phyloP scores from a whole-genome alignment of 371 early-diverging fungal genomes.

The Actinomucor elegans region DNA sequence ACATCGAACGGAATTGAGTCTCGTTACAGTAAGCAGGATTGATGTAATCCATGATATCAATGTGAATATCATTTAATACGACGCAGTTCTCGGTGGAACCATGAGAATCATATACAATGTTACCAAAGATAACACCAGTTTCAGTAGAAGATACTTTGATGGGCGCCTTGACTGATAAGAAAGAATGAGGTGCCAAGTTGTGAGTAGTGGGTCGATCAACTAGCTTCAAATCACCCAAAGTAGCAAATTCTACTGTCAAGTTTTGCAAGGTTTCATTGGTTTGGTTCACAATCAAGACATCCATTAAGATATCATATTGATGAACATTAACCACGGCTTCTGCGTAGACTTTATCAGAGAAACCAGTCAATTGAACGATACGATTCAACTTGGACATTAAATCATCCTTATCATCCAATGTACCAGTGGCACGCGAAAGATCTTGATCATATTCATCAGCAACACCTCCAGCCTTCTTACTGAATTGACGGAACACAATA shows the following conservation, averaged over 20 bases:
- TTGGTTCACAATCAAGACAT: slow-evolving; percentile 98
- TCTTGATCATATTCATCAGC: slow-evolving; percentile 89
- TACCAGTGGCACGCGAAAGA: slow-evolving; percentile 84
- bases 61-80: slow-evolving; percentile 94
- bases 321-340: slow-evolving; percentile 97
- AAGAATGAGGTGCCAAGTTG: slow-evolving; percentile 90
- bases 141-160: slow-evolving; percentile 98
- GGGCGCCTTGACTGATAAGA: slow-evolving; percentile 92
- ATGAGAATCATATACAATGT: slow-evolving; percentile 94
- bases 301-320: slow-evolving; percentile 95
- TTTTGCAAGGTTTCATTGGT: slow-evolving; percentile 96
- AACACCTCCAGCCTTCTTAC: slow-evolving; percentile 68
- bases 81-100: slow-evolving; percentile 83
- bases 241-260: slow-evolving; percentile 95
- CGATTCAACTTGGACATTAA: slow-evolving; percentile 84
- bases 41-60: slow-evolving; percentile 99
- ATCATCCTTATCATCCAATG: slow-evolving; percentile 67
- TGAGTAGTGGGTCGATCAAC: slow-evolving; percentile 93
- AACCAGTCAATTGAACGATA: slow-evolving; percentile 96
- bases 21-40: slow-evolving; percentile 90
- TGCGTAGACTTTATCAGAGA: slow-evolving; percentile 98
- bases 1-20: slow-evolving; percentile 94
- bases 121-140: slow-evolving; percentile 96
- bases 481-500: slow-evolving; percentile 86
- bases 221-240: slow-evolving; percentile 95